A percentile compares a stretch with the other conserved stretches of the same genome.
phyloP scores from a whole-genome alignment of 2,329 filamentous ascomycete species.

The Sphaerulina musiva region DNA sequence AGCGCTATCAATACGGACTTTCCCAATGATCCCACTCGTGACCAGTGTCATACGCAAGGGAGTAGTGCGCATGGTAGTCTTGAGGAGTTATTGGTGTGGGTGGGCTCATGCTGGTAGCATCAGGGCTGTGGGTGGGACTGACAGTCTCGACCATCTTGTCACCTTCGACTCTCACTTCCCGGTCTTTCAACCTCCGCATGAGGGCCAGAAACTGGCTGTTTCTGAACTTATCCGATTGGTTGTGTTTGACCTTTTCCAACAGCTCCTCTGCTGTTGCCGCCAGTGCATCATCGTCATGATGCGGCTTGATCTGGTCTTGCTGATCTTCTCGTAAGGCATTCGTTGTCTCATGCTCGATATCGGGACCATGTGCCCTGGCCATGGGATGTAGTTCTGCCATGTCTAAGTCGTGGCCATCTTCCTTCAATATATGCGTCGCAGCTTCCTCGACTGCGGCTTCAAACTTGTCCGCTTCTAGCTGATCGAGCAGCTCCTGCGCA shows the following conservation, averaged over 20 bases:
- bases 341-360: conserved; percentile 16
- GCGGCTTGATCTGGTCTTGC: conserved; percentile 12
- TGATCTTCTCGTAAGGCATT: conserved; percentile 10
- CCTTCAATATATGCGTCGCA: conserved; percentile 19
- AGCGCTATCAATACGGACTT: conserved; percentile 28
- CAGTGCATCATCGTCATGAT: conserved; percentile 57
- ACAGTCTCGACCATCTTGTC: conserved; percentile 57
- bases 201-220: conserved; percentile 69
- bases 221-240: conserved; percentile 67
- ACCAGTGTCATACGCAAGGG: conserved; percentile 19
- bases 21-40: conserved; percentile 34
- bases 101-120: conserved; percentile 13
- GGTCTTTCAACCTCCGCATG: conserved; percentile 68
- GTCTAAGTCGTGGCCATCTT: conserved; percentile 18
- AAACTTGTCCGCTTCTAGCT: conserved; percentile 19
- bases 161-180: conserved; percentile 65
- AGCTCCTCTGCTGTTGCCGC: conserved; percentile 65
- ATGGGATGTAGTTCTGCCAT: conserved; percentile 12
- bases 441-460: conserved; percentile 18
- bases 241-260: conserved; percentile 60
- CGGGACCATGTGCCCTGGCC: conserved; percentile 11
- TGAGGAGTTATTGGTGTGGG: conserved; percentile 14
- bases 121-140: conserved; percentile 27
- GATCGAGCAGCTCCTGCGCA: conserved; percentile 10
- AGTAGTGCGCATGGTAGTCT: conserved; percentile 14